Conservation (phyloP, 2,329 filamentous ascomycete species). For the Phaeosphaeriaceae sp. region DNA sequence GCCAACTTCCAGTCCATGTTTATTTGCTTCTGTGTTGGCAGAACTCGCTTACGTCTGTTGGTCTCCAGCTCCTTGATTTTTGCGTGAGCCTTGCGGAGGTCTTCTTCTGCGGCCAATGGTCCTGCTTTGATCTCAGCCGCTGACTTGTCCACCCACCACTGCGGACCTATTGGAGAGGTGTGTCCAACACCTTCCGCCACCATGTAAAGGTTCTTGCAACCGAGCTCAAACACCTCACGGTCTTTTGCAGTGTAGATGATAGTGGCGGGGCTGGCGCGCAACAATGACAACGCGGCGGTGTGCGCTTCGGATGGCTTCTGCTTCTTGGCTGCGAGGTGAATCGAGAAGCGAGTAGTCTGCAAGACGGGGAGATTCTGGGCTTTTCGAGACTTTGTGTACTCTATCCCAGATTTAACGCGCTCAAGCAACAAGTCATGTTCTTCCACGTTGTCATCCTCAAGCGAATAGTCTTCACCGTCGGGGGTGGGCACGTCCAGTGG, state of each 20-base stretch:
- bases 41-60: conserved; percentile 3
- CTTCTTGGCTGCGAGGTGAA: neutral
- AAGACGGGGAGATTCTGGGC: neutral
- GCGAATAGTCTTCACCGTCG: neutral
- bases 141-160: conserved; percentile 21
- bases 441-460: neutral
- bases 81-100: conserved; percentile 1
- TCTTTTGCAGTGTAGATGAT: neutral
- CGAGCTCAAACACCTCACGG: conserved; percentile 8
- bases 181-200: conserved; percentile 2
- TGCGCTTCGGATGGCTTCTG: neutral
- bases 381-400: conserved; percentile 2
- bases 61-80: conserved; percentile 5
- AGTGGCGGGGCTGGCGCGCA: conserved; percentile 3
- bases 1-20: conserved; percentile 14
- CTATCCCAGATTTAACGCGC: conserved; percentile 9
- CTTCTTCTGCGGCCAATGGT: conserved; percentile 10
- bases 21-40: neutral
- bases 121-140: conserved; percentile 16
- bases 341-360: conserved; percentile 14
- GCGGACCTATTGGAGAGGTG: conserved; percentile 4
- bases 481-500: neutral
- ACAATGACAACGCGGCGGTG: neutral
- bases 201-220: conserved; percentile 9
- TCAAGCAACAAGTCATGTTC: neutral